phyloP scores from a whole-genome alignment of 495 filamentous ascomycete genomes.

The Trichoderma virens region DNA sequence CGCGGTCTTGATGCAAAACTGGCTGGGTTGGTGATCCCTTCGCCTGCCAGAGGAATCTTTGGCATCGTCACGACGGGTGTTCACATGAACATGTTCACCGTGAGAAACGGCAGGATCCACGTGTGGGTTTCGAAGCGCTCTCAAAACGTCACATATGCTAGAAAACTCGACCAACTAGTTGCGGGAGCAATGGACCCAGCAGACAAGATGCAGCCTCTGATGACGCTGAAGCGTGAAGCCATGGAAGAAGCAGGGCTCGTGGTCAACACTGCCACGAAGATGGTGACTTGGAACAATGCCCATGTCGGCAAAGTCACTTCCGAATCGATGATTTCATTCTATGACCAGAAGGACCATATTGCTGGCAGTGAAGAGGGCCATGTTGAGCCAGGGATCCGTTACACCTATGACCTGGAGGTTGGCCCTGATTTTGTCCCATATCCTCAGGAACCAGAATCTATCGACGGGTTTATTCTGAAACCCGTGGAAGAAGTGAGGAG shows the following conservation, averaged over 20 bases:
- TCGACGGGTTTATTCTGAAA: neutral
- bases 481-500: neutral
- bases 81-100: conserved; percentile 8
- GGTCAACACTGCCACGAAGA: neutral
- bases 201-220: neutral
- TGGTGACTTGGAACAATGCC: neutral
- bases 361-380: conserved; percentile 9
- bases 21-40: conserved; percentile 2
- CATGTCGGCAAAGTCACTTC: neutral
- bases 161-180: conserved; percentile 2
- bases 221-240: conserved; percentile 3
- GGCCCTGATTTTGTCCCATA: neutral
- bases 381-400: conserved; percentile 6
- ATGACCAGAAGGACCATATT: neutral
- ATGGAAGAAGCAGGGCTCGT: conserved; percentile 1
- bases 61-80: conserved; percentile 7
- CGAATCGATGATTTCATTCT: neutral
- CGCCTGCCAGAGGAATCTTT: conserved; percentile 1
- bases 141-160: neutral
- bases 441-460: conserved; percentile 2
- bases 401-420: conserved; percentile 3
- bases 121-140: conserved; percentile 2
- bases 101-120: neutral
- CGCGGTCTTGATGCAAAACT: neutral
- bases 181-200: conserved; percentile 6